Base-by-base conservation (phyloP, 331 rosid species). In the Quercus lobata region DNA sequence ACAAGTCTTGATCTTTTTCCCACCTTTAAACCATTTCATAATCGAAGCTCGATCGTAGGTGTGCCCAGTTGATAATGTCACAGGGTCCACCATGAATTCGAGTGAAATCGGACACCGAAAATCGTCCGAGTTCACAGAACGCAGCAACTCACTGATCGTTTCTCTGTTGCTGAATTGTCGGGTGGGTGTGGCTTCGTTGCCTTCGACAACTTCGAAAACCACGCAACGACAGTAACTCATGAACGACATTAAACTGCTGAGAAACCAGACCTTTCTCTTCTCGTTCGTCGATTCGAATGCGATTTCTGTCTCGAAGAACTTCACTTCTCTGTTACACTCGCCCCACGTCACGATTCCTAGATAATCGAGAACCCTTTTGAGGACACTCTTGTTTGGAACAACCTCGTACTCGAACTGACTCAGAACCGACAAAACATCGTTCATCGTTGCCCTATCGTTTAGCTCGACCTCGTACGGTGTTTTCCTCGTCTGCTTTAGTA, bases 1-100 rank as follows among this genome's bases (percentile, higher is more conserved):
- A 77, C 99, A 95, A 9, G 16, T 88, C 12, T 69, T 57, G 57
- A 41, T 41, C 12, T 41, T 41, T 49, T 90, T 91, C 27, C 90
- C 98, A 15, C 89, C 77, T 17, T 57, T 77, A 25, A 95, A 89
- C 99, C 98, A 95, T 72, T 87, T 93, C 62, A 78, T 72, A 84
- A 95, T 95, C n/a, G 98, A 95, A 9, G 87, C 74, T 4, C 97
- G 96, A 80, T 95, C 99, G 49, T 95, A 95, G 30, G 87, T 91
- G 1, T 95, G 99, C 74, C 99, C 97, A 1, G 99, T 90, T 66
- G 82, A 78, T 15, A 95, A 75, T 0, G 93, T 91, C 76, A 95
- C 97, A 1, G 99, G 98, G 77, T 95, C 98, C 66, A 41, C 76
- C 97, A 95, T 93, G 77, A 91, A 66, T 29, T 95, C 98, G 10